Percentiles rank a stretch among this genome's conserved stretches.
Evolutionary conservation across 2,329 filamentous ascomycete genomes (phyloP).

Genomic region (Arthrobotrys musiformis): DNA sequence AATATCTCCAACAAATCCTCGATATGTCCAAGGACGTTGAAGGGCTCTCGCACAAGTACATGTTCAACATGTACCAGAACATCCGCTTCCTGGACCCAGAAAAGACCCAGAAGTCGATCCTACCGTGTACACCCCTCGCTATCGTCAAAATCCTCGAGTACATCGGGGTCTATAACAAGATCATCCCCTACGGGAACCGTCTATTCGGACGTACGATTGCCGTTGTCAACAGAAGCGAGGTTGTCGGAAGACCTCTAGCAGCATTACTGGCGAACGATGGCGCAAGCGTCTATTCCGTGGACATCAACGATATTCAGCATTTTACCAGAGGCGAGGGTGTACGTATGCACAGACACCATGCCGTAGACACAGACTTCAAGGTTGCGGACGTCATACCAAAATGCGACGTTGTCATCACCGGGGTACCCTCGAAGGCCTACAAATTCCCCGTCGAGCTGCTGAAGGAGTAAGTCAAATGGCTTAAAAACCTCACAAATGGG

Average conservation of each 20-base stretch:
- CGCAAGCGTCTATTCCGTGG: constrained; percentile 92
- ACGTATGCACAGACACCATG: constrained; percentile 84
- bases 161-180: constrained; percentile 94
- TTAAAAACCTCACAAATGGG: background rate
- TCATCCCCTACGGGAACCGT: constrained; percentile 90
- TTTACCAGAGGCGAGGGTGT: constrained; percentile 92
- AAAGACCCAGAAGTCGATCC: constrained; percentile 85
- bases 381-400: constrained; percentile 83
- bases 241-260: constrained; percentile 90
- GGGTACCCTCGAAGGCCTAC: constrained; percentile 86
- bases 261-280: constrained; percentile 96
- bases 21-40: constrained; percentile 93
- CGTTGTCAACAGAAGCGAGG: constrained; percentile 95
- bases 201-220: constrained; percentile 94
- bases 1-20: constrained; percentile 95
- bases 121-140: constrained; percentile 94
- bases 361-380: constrained; percentile 80
- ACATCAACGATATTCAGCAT: constrained; percentile 88
- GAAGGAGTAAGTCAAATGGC: constrained; percentile 68
- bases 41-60: constrained; percentile 89
- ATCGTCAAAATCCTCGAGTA: constrained; percentile 97
- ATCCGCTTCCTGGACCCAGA: constrained; percentile 88
- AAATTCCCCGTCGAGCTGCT: constrained; percentile 88
- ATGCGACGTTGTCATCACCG: constrained; percentile 93
- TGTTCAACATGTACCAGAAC: constrained; percentile 99